Evolutionary conservation across 2,329 filamentous ascomycete genomes (phyloP), one percentile per base, ranked within the genome.

Genomic region (Clathrospora elynae): DNA sequence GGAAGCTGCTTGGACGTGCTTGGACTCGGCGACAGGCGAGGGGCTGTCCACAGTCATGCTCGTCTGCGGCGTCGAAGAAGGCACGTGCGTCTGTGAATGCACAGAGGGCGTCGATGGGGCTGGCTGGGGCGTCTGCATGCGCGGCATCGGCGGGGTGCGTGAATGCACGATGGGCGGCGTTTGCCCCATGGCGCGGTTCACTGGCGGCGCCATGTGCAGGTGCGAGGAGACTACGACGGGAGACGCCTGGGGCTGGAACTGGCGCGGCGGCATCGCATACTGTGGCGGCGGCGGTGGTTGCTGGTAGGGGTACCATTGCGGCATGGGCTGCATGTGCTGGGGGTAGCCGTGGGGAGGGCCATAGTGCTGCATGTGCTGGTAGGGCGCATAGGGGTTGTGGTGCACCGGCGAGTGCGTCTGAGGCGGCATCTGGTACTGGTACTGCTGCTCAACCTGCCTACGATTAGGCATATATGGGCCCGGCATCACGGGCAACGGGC

Each of bases 401-500:
- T 53, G 51, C 16, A 53, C 51, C 12, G 53, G 51, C 43, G 51
- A 53, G 16, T 53, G 49, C 10, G 51, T 47, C 53, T 57, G 53
- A 5, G 48, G 52, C 26, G 52, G 51, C 5, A 56, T 45, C 16
- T 52, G 59, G 46, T 67, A 58, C 38, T 62, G 49, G 50, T 72
- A 64, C 26, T 66, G 61, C 42, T 64, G 66, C 51, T 73, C 70
- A 38, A 58, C 59, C 52, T 73, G 72, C 55, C 73, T 67, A 44
- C 73, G 65, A 35, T 65, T 66, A 46, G 67, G 70, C 30, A 70
- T 58, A 42, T 73, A 67, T 43, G 84, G 83, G 79, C 85, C 85
- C 82, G 70, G 69, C 85, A 89, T 89, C 84, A 80, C 88, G 81
- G 82, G 83, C 82, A 81, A 80, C 74, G 81, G 78, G 47, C 43